Base-by-base conservation (phyloP, 768 basidiomycete species). In the Tricholoma hemisulphureum region DNA sequence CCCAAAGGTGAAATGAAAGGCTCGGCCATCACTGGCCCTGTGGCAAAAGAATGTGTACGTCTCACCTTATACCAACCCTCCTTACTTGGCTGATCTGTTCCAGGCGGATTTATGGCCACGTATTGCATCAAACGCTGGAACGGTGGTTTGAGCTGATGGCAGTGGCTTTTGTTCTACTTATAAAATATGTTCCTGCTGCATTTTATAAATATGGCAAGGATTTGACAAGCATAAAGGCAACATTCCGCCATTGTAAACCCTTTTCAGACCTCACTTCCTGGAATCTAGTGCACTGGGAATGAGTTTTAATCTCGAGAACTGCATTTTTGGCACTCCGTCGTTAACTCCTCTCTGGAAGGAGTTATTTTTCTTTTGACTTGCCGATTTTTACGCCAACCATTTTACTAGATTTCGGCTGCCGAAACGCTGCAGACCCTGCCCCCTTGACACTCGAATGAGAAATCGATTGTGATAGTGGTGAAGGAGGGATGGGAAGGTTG, bases 1-100 rank as follows among this genome's bases (percentile, higher is more conserved):
- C 89, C 92, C 70, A 98, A 98, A 84, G 96, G 96, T 68, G 97
- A 99, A 81, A 99, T 99, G 97, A 99, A 99, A 83, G 96, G 96
- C 51, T 95, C 93, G 53, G 92, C 93, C 59, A 96, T 97, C 71
- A 92, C 94, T 32, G 94, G 94, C 57, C 95, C 94, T 37, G 93
- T 99, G 61, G 97, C 96, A 79, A 99, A 98, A 86, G 96, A 98
- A 93, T 98, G 97, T 71, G 92, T 94, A 73, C 39, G 92, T 87
- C 21, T 4, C 43, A n/a, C 7, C n/a, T 18, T 41, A n/a, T 46
- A 24, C 31, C 29, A 11, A 5, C 21, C 2, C 31, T 28, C 59
- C 16, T 34, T 32, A 16, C n/a, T 39, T 29, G 29, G 28, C 50
- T 51, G 48, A 51, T 23, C 20, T 13, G 1, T 46, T 57, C 49